Percentiles rank a stretch among this genome's conserved stretches.
Evolutionary conservation across 1,139 yeast genomes (phyloP).

Genomic region (Suhomyces taliae): DNA sequence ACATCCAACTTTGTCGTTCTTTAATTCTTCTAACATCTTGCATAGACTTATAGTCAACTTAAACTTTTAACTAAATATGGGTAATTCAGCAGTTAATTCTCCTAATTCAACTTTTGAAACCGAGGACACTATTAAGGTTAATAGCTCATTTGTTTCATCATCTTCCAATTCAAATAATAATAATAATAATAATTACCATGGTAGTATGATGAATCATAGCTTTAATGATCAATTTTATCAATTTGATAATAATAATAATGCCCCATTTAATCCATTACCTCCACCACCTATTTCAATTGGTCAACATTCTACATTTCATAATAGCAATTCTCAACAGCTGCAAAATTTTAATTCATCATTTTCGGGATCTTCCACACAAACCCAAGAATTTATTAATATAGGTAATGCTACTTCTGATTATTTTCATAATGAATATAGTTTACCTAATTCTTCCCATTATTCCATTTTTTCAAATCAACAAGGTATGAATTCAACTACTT

Average conservation of each 20-base stretch:
- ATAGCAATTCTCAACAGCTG: conserved; percentile 3
- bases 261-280: conserved; percentile 21
- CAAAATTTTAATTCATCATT: conserved; percentile 10
- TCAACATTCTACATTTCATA: conserved; percentile 1
- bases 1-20: not conserved
- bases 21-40: conserved; percentile 4
- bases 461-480: conserved; percentile 29
- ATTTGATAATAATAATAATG: conserved; percentile 9
- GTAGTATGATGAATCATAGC: conserved; percentile 5
- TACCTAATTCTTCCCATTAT: conserved; percentile 20
- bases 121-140: conserved; percentile 27
- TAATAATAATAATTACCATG: conserved; percentile 4
- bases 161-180: conserved; percentile 13
- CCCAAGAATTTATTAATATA: conserved; percentile 3
- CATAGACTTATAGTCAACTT: conserved; percentile 3
- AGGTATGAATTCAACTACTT: conserved; percentile 20
- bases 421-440: conserved; percentile 14
- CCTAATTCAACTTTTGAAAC: conserved; percentile 24
- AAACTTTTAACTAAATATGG: conserved; percentile 10
- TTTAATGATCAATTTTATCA: conserved; percentile 14
- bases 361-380: conserved; percentile 10
- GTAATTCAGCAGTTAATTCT: conserved; percentile 18
- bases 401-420: conserved; percentile 9
- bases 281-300: conserved; percentile 24
- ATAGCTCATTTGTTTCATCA: conserved; percentile 20